Evolutionary conservation across 306 rosid genomes (phyloP).

Genomic region (Cucurbita moschata): DNA sequence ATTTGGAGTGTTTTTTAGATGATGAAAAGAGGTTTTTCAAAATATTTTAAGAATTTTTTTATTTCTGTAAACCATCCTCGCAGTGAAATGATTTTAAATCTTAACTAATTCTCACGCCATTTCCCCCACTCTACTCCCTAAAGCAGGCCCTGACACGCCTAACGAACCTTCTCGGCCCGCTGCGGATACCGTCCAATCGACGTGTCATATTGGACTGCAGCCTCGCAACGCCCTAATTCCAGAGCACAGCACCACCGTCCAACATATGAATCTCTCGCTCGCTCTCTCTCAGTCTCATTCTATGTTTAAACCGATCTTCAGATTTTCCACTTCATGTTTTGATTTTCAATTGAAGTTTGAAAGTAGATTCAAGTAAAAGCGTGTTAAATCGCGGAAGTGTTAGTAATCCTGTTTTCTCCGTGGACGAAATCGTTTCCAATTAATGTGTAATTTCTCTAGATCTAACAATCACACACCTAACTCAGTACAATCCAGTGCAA

Average conservation of each 20-base stretch:
- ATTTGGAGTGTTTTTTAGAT: too few relatives aligned
- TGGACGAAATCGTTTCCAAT: background rate
- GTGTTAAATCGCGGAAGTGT: background rate
- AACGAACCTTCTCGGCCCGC: background rate
- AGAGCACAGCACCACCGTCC: background rate
- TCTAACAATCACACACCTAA: background rate
- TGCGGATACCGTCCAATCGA: background rate
- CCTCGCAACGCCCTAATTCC: background rate
- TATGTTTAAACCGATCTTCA: background rate
- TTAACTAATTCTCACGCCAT: too few relatives aligned
- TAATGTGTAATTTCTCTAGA: background rate
- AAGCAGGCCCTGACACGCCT: background rate
- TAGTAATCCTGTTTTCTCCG: background rate
- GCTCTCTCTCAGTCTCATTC: background rate
- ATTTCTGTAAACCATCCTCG: too few relatives aligned
- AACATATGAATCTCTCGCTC: background rate
- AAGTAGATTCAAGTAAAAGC: background rate
- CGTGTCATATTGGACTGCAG: background rate
- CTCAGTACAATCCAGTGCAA: too few relatives aligned
- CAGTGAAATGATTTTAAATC: too few relatives aligned
- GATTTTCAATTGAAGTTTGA: background rate
- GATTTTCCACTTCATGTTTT: background rate
- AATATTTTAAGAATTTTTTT: too few relatives aligned
- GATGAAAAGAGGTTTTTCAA: too few relatives aligned
- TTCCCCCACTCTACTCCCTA: background rate